These are phyloP conservation scores for Nigrospora osmanthi DNA, from an alignment of 2,329 filamentous ascomycete genomes.

Conservation along the genomic window DNA sequence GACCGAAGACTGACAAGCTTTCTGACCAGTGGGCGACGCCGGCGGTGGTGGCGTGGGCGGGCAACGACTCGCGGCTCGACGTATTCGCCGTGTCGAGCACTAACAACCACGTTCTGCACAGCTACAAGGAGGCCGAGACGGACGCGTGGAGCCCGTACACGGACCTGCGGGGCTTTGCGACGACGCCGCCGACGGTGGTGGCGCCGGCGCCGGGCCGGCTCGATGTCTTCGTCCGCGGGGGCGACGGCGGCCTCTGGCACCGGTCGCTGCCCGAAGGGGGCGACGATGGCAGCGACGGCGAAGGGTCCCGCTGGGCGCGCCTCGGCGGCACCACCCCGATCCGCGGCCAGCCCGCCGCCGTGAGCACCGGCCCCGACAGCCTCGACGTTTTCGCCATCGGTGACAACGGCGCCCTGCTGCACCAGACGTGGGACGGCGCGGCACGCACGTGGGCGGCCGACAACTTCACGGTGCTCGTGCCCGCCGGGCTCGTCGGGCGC, in stretches of 20 bases:
- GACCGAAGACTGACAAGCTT: too few species aligned
- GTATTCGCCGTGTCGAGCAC: neutral
- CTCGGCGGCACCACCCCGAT: neutral
- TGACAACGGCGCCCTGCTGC: neutral
- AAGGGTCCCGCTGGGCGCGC: neutral
- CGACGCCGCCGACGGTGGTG: slow-evolving; percentile 1
- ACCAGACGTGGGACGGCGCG: neutral
- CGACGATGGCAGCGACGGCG: neutral
- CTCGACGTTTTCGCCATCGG: slow-evolving; percentile 2
- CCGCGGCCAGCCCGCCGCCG: slow-evolving; percentile 1
- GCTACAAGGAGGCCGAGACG: neutral
- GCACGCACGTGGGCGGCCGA: neutral
- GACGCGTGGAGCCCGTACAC: neutral
- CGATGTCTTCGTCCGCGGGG: slow-evolving; percentile 1
- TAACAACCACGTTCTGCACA: slow-evolving; percentile 2
- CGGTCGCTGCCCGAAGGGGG: neutral
- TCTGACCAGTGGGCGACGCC: neutral
- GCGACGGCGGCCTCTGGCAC: neutral
- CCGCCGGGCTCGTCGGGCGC: neutral
- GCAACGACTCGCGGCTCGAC: slow-evolving; percentile 1
- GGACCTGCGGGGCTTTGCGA: slow-evolving; percentile 2
- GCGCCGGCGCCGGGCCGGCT: neutral
- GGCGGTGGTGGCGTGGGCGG: neutral
- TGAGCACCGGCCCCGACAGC: neutral
- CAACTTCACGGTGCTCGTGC: neutral